phyloP scores from a whole-genome alignment of 1,139 yeast genomes.

The Ogataea hybrid region DNA sequence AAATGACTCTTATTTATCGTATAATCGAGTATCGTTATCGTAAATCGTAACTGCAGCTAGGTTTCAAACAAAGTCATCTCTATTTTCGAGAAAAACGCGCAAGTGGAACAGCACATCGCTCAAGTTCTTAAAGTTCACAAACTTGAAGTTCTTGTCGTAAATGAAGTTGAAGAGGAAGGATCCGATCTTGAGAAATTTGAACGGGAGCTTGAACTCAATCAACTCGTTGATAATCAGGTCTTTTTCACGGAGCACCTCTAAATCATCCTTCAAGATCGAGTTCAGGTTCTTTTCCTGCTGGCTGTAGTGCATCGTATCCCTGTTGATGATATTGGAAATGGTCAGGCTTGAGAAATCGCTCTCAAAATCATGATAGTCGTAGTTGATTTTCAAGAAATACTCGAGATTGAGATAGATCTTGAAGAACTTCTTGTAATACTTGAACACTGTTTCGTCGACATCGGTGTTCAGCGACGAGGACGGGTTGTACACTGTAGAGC shows the following conservation, averaged over 20 bases:
- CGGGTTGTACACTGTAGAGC: slow-evolving; percentile 21
- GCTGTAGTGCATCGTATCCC: slow-evolving; percentile 19
- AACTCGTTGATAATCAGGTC: slow-evolving; percentile 33
- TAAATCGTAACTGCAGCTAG: slow-evolving; percentile 1
- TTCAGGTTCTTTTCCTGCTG: slow-evolving; percentile 25
- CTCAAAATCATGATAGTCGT: slow-evolving; percentile 39
- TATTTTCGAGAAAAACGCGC: slow-evolving; percentile 32
- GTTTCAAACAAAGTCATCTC: slow-evolving; percentile 29
- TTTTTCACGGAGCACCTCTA: slow-evolving; percentile 24
- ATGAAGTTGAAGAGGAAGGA: slow-evolving; percentile 52
- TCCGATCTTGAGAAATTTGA: slow-evolving; percentile 54
- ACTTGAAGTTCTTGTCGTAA: slow-evolving; percentile 53
- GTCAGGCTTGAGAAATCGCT: slow-evolving; percentile 42
- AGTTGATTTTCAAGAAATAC: slow-evolving; percentile 39
- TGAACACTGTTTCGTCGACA: slow-evolving; percentile 29
- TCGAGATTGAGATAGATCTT: slow-evolving; percentile 44
- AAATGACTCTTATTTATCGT: background rate
- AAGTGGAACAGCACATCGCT: slow-evolving; percentile 51
- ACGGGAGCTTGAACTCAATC: slow-evolving; percentile 34
- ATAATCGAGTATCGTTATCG: slow-evolving; percentile 3
- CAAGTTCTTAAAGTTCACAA: slow-evolving; percentile 55
- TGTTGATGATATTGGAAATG: slow-evolving; percentile 29
- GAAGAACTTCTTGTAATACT: slow-evolving; percentile 41
- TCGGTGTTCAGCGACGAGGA: slow-evolving; percentile 9
- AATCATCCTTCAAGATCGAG: slow-evolving; percentile 24